phyloP scores from a whole-genome alignment of 2,329 filamentous ascomycete species.

The Pseudocercospora vitis region DNA sequence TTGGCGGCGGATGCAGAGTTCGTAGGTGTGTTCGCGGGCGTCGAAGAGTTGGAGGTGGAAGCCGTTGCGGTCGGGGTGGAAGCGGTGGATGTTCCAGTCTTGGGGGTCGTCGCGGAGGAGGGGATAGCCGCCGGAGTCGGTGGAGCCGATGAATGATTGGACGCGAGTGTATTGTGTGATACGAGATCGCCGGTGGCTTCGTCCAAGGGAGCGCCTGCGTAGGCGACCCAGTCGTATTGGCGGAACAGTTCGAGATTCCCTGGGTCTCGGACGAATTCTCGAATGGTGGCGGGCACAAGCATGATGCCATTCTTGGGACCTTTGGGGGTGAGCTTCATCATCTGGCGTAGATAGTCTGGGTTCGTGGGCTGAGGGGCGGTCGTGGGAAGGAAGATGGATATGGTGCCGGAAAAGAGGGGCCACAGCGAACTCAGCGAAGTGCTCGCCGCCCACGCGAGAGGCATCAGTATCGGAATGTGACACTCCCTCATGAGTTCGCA shows the following conservation, averaged over 20 bases:
- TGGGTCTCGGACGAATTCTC: slow-evolving; percentile 6
- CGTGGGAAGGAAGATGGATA: slow-evolving; percentile 16
- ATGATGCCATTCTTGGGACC: slow-evolving; percentile 10
- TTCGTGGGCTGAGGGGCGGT: slow-evolving; percentile 21
- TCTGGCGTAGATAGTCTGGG: slow-evolving; percentile 25
- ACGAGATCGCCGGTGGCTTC: slow-evolving; percentile 17
- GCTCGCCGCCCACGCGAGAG: slow-evolving; percentile 17
- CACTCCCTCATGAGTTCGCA: not conserved
- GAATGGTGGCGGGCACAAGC: slow-evolving; percentile 13
- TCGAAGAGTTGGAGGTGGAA: slow-evolving; percentile 18
- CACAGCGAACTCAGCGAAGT: not conserved
- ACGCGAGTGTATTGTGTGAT: slow-evolving; percentile 16
- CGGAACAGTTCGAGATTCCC: slow-evolving; percentile 3
- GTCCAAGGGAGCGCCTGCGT: slow-evolving; percentile 19
- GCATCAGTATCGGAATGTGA: slow-evolving; percentile 7
- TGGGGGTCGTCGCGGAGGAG: slow-evolving; percentile 12
- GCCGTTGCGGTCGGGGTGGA: slow-evolving; percentile 3
- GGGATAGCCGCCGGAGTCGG: slow-evolving; percentile 17
- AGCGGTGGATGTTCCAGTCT: slow-evolving; percentile 24
- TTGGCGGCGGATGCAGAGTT: slow-evolving; percentile 16
- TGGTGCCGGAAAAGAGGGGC: slow-evolving; percentile 7
- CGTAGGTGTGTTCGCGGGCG: slow-evolving; percentile 14
- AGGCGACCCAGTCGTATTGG: slow-evolving; percentile 14
- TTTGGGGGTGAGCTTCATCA: slow-evolving; percentile 12
- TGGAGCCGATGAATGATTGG: slow-evolving; percentile 19